Evolutionary conservation across 1,284 basidiomycete genomes (phyloP).

Genomic region (Thelephora terrestris): DNA sequence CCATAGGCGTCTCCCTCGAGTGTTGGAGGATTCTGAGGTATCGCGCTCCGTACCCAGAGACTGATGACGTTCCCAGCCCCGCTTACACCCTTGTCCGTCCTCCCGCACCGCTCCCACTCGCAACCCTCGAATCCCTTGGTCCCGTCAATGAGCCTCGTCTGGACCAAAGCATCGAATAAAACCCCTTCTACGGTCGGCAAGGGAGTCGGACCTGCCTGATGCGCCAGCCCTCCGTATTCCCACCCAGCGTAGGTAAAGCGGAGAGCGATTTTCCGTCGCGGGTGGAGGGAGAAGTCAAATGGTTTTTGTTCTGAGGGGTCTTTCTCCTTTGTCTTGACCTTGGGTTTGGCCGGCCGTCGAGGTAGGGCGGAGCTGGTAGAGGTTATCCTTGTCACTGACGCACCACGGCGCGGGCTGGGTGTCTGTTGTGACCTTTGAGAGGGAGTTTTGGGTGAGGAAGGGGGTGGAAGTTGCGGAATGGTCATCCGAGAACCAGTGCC

Average conservation of each 20-base stretch:
- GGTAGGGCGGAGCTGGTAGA: constrained; percentile 9
- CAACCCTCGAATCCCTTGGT: constrained; percentile 74
- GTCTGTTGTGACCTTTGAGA: neutral
- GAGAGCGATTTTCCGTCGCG: constrained; percentile 82
- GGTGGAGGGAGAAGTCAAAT: constrained; percentile 61
- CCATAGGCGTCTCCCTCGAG: neutral
- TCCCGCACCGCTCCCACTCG: constrained; percentile 84
- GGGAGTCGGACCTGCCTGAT: constrained; percentile 58
- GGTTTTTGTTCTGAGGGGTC: constrained; percentile 16
- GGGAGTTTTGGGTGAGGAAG: neutral
- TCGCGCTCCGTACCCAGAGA: constrained; percentile 75
- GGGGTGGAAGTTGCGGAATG: neutral
- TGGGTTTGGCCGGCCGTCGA: constrained; percentile 2
- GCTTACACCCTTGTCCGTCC: constrained; percentile 94
- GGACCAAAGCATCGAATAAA: constrained; percentile 74
- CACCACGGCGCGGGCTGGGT: neutral
- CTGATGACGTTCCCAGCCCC: constrained; percentile 92
- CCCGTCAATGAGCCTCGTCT: constrained; percentile 66
- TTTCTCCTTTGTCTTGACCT: neutral
- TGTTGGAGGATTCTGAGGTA: constrained; percentile 14
- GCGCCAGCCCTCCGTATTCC: constrained; percentile 86
- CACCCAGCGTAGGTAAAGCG: constrained; percentile 90
- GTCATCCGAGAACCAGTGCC: neutral
- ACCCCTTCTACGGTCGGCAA: constrained; percentile 89
- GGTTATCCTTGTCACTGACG: neutral